A percentile compares a stretch with the other conserved stretches of the same genome.
Conservation (phyloP, 768 basidiomycete species). For the Sarcomyxa edulis region DNA sequence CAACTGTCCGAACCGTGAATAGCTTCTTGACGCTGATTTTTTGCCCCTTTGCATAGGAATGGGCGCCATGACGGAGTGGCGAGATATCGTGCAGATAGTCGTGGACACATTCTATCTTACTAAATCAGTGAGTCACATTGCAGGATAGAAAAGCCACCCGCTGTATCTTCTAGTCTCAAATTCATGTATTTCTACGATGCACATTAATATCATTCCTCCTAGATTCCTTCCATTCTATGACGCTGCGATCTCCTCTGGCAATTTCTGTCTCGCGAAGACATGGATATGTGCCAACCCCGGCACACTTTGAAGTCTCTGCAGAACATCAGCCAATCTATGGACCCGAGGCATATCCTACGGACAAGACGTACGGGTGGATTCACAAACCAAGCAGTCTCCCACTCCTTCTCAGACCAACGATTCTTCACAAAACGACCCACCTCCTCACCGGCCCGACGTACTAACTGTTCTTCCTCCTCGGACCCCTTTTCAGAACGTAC, state of each 20-base stretch:
- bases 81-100: conserved; percentile 74
- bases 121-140: no score
- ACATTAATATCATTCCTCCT: no score
- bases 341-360: neutral
- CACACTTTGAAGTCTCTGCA: conserved; percentile 76
- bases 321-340: neutral
- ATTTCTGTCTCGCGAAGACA: conserved; percentile 68
- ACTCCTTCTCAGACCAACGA: conserved; percentile 66
- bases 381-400: conserved; percentile 92
- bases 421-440: conserved; percentile 58
- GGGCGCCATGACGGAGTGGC: conserved; percentile 97
- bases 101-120: conserved; percentile 45
- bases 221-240: no score
- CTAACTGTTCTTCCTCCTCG: conserved; percentile 45
- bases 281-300: conserved; percentile 82
- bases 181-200: no score
- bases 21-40: conserved; percentile 5
- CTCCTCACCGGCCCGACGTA: conserved; percentile 48
- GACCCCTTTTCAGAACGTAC: conserved; percentile 46
- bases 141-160: no score
- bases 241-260: conserved; percentile 1
- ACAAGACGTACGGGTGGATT: conserved; percentile 68
- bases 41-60: conserved; percentile 42
- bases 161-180: no score
- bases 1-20: no score